These are phyloP conservation scores for Escovopsis sp. DNA, from an alignment of 2,329 filamentous ascomycete genomes.

Conservation along the genomic window DNA sequence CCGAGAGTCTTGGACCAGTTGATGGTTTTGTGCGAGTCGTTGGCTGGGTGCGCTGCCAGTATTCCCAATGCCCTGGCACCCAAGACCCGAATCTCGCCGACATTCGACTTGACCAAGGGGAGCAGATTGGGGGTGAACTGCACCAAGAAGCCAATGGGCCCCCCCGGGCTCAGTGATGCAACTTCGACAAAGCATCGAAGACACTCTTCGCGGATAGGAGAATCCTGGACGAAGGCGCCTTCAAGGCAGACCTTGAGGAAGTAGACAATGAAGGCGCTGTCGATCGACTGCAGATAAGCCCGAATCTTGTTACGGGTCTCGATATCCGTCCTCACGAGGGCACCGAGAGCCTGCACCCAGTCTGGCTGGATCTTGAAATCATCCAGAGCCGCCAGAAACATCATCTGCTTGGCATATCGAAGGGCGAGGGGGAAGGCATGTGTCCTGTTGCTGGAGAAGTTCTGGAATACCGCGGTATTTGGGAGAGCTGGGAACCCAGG, in stretches of 20 bases:
- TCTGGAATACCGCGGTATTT: slow-evolving; percentile 21
- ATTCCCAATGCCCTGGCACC: slow-evolving; percentile 64
- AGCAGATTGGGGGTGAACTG: slow-evolving; percentile 37
- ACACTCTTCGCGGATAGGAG: slow-evolving; percentile 30
- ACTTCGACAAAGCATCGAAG: slow-evolving; percentile 39
- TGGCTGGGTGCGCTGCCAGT: slow-evolving; percentile 49
- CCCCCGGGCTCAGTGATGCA: slow-evolving; percentile 35
- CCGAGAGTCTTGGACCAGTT: slow-evolving; percentile 19
- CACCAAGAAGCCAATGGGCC: slow-evolving; percentile 34
- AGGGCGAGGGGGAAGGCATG: slow-evolving; percentile 55
- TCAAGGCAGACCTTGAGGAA: slow-evolving; percentile 43
- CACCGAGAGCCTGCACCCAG: slow-evolving; percentile 72
- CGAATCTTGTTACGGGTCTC: slow-evolving; percentile 45
- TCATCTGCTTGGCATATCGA: slow-evolving; percentile 45
- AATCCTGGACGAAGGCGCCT: slow-evolving; percentile 34
- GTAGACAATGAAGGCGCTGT: slow-evolving; percentile 23
- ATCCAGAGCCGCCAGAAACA: slow-evolving; percentile 34
- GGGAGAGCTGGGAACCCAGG: slow-evolving; percentile 1
- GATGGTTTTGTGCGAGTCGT: slow-evolving; percentile 18
- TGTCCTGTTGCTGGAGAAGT: slow-evolving; percentile 31
- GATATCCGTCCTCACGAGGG: slow-evolving; percentile 55
- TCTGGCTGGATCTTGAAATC: slow-evolving; percentile 53
- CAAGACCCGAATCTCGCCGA: slow-evolving; percentile 48
- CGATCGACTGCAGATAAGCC: slow-evolving; percentile 31
- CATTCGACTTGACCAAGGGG: slow-evolving; percentile 54